These are phyloP conservation scores for Colletotrichum kahawae DNA, from an alignment of 2,329 filamentous ascomycete genomes.

Conservation along the genomic window DNA sequence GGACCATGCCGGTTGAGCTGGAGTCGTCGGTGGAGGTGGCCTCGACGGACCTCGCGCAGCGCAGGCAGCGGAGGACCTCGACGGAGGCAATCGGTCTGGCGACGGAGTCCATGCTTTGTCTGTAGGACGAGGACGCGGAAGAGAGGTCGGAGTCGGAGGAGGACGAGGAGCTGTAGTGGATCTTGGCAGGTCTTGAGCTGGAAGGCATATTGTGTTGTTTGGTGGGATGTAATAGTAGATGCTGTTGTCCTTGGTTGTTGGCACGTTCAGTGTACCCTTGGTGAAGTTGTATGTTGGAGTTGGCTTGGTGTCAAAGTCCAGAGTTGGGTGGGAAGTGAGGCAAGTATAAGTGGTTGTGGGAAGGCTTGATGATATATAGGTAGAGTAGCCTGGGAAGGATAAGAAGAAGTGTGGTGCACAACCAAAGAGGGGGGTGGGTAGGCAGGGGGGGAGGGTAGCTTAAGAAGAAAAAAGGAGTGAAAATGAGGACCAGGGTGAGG, in stretches of 20 bases:
- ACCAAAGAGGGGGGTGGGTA: not conserved
- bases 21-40: constrained; percentile 65
- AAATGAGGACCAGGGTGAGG: not conserved
- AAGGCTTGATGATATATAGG: constrained; percentile 20
- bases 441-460: not conserved
- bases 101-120: constrained; percentile 55
- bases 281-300: not conserved
- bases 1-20: constrained; percentile 64
- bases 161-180: constrained; percentile 44
- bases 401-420: not conserved
- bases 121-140: constrained; percentile 37
- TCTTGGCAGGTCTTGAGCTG: constrained; percentile 37
- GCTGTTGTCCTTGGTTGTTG: not conserved
- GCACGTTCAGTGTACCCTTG: not conserved
- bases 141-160: constrained; percentile 50
- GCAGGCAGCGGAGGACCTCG: constrained; percentile 66
- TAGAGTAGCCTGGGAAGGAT: constrained; percentile 8
- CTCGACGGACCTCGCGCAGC: constrained; percentile 65
- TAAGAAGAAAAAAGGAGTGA: constrained; percentile 11
- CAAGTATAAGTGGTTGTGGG: not conserved
- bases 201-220: constrained; percentile 29
- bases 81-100: constrained; percentile 55
- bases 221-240: not conserved
- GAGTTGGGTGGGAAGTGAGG: not conserved
- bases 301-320: not conserved